These are phyloP conservation scores for Cryptococcus jaspeensis DNA, from an alignment of 1,284 basidiomycete species.

Conservation along the genomic window DNA sequence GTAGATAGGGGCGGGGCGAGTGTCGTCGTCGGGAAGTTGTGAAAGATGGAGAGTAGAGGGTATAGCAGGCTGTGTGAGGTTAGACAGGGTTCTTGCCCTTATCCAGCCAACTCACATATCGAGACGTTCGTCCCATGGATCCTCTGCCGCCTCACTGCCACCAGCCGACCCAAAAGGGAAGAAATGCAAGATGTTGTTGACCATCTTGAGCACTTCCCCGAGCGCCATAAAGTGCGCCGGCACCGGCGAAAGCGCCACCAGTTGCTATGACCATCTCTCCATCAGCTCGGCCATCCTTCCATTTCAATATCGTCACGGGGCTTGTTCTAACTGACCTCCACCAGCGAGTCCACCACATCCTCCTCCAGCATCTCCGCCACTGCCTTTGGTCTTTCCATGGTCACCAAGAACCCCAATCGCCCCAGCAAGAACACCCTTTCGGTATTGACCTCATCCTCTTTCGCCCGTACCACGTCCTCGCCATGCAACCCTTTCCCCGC, in stretches of 20 bases:
- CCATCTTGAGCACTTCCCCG: constrained; percentile 46
- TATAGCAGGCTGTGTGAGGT: constrained; percentile 24
- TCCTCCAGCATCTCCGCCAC: constrained; percentile 40
- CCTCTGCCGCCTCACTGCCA: neutral
- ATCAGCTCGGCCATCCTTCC: neutral
- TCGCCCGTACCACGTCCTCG: constrained; percentile 1
- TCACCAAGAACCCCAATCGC: constrained; percentile 44
- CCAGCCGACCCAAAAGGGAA: constrained; percentile 26
- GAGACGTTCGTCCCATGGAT: constrained; percentile 36
- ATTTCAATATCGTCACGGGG: neutral
- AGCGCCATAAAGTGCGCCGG: constrained; percentile 32
- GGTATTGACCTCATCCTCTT: constrained; percentile 9
- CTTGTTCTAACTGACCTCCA: constrained; percentile 28
- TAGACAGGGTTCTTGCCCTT: neutral
- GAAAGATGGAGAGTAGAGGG: constrained; percentile 32
- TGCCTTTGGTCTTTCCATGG: constrained; percentile 29
- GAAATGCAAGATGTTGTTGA: constrained; percentile 40
- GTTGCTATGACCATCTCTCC: constrained; percentile 13
- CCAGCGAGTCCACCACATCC: constrained; percentile 30
- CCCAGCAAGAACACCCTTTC: constrained; percentile 44
- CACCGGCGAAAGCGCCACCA: constrained; percentile 13
- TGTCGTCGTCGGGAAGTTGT: constrained; percentile 27
- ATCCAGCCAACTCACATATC: constrained; percentile 29
- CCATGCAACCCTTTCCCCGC: constrained; percentile 17
- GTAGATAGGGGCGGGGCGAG: constrained; percentile 40